Evolutionary conservation across 352 stramenopile species (phyloP).

Genomic region (Discostella stelligera): DNA sequence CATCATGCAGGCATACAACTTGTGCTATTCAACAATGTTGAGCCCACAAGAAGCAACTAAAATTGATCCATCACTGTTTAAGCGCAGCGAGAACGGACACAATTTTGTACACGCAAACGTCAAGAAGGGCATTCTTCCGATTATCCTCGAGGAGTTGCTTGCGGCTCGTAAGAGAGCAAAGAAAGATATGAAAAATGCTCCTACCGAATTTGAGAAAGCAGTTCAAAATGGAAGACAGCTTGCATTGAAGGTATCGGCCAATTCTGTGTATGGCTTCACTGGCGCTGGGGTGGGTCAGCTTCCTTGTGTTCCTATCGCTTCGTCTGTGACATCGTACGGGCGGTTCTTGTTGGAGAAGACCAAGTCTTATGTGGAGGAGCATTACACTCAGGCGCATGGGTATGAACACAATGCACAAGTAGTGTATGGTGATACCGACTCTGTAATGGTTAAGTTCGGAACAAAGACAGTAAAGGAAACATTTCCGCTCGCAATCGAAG

Average conservation of each 20-base stretch:
- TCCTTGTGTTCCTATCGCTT: slow-evolving; percentile 97
- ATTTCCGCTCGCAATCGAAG: slow-evolving; percentile 96
- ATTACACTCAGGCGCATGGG: slow-evolving; percentile 91
- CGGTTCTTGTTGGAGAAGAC: slow-evolving; percentile 96
- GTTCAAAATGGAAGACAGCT: slow-evolving; percentile 97
- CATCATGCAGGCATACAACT: slow-evolving; percentile 99
- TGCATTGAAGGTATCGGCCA: slow-evolving; percentile 95
- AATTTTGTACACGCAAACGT: slow-evolving; percentile 92
- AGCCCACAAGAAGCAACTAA: slow-evolving; percentile 72
- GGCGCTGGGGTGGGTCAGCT: slow-evolving; percentile 97
- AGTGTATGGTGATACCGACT: slow-evolving; percentile 99
- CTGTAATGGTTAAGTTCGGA: slow-evolving; percentile 99
- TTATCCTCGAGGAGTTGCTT: slow-evolving; percentile 97
- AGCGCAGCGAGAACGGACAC: slow-evolving; percentile 93
- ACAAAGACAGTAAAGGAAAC: slow-evolving; percentile 90
- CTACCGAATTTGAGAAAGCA: slow-evolving; percentile 97
- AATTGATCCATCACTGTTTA: slow-evolving; percentile 83
- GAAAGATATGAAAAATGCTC: slow-evolving; percentile 98
- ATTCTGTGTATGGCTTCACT: slow-evolving; percentile 99
- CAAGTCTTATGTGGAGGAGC: slow-evolving; percentile 93
- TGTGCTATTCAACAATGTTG: slow-evolving; percentile 99
- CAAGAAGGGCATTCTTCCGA: slow-evolving; percentile 97
- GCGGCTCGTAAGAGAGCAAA: slow-evolving; percentile 96
- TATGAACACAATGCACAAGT: slow-evolving; percentile 95
- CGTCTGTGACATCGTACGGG: slow-evolving; percentile 97